Evolutionary conservation across 257 asterid genomes (phyloP).

Genomic region (Solanum tarapatanum): DNA sequence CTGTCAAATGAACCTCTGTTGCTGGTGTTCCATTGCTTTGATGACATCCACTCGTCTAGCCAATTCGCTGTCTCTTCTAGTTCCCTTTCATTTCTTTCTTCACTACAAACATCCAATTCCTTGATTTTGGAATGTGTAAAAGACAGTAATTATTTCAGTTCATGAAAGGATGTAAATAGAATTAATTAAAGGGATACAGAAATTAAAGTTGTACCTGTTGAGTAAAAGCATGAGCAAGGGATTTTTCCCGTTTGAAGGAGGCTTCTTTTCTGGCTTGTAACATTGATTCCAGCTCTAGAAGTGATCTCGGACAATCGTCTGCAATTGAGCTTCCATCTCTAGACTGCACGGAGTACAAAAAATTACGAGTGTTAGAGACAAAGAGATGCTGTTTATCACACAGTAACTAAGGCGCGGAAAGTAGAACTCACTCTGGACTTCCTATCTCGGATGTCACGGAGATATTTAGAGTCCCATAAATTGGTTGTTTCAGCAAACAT

Average conservation of each 20-base stretch:
- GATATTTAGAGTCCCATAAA: constrained; percentile 59
- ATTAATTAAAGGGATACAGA: neutral
- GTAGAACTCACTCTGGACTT: constrained; percentile 42
- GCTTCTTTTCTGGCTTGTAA: constrained; percentile 70
- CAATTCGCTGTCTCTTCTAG: constrained; percentile 29
- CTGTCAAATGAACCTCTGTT: constrained; percentile 59
- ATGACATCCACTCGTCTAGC: constrained; percentile 59
- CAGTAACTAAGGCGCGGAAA: neutral
- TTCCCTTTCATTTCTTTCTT: constrained; percentile 29
- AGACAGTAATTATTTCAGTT: neutral
- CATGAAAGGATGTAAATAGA: neutral
- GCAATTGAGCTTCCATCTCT: constrained; percentile 48
- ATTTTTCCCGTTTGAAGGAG: constrained; percentile 39
- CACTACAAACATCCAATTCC: constrained; percentile 19
- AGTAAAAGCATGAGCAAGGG: constrained; percentile 58
- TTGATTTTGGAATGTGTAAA: constrained; percentile 12
- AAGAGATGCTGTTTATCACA: neutral
- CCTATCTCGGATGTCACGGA: constrained; percentile 41
- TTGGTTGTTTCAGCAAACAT: constrained; percentile 60
- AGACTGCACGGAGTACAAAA: constrained; percentile 24
- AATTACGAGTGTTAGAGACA: neutral
- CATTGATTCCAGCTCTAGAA: constrained; percentile 62
- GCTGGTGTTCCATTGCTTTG: constrained; percentile 47
- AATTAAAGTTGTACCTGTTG: constrained; percentile 37
- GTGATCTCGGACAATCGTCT: constrained; percentile 62